Evolutionary conservation across 1,284 basidiomycete genomes (phyloP).

Genomic region (Trichosporon sp.): DNA sequence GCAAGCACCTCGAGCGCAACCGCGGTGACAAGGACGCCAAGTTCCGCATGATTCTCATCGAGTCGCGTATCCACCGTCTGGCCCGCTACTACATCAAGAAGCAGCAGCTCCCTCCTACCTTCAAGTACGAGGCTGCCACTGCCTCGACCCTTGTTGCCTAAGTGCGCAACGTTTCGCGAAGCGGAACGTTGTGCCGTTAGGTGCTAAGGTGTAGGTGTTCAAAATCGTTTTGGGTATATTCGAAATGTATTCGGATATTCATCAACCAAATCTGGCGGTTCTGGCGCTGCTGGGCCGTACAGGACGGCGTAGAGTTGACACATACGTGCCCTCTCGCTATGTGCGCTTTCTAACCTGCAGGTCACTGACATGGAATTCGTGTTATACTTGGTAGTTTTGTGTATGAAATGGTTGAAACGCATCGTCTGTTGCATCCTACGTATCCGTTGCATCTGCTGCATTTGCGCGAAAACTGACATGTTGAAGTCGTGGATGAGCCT

Average conservation of each 20-base stretch:
- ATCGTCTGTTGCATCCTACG: neutral
- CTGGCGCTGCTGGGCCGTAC: slow-evolving; percentile 1
- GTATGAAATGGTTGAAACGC: neutral
- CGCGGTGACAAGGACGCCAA: slow-evolving; percentile 97
- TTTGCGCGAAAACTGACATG: neutral
- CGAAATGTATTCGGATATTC: neutral
- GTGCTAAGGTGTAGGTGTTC: too few relatives aligned
- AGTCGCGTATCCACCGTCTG: slow-evolving; percentile 96
- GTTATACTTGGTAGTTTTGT: neutral
- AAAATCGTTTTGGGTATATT: too few relatives aligned
- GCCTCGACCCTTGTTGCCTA: slow-evolving; percentile 59
- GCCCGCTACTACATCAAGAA: slow-evolving; percentile 96
- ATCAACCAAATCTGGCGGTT: slow-evolving; percentile 1
- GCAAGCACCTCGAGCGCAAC: slow-evolving; percentile 98
- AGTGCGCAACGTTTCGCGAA: too few relatives aligned
- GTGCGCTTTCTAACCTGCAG: slow-evolving; percentile 1
- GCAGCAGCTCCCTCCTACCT: slow-evolving; percentile 93
- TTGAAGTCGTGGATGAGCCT: too few relatives aligned
- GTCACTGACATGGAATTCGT: neutral
- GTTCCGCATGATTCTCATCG: slow-evolving; percentile 96
- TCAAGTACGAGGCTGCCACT: slow-evolving; percentile 94
- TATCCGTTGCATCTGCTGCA: neutral
- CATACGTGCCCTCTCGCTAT: neutral
- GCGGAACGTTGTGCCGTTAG: too few relatives aligned
- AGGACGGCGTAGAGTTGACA: neutral